Percentiles rank a stretch among this genome's conserved stretches.
Evolutionary conservation across 495 filamentous ascomycete species (phyloP).

Genomic region (Penicillium crystallinum): DNA sequence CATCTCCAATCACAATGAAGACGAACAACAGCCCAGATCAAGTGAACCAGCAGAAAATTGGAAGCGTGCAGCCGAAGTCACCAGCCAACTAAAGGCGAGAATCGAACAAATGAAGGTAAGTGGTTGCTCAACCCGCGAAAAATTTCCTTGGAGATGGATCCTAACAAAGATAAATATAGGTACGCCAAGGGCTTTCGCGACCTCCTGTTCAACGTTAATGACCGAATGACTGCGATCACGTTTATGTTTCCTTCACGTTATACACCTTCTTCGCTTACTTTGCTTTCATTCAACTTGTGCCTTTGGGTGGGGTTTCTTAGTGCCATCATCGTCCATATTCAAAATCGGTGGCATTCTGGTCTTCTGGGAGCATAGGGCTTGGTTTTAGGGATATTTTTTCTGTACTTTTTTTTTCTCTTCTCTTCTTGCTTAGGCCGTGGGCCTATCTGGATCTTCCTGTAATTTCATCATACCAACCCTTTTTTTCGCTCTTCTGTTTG

Average conservation of each 20-base stretch:
- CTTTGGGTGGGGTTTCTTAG: conserved; percentile 15
- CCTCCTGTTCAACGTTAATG: conserved; percentile 37
- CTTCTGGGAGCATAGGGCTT: conserved; percentile 17
- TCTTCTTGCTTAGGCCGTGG: conserved; percentile 4
- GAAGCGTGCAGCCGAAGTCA: conserved; percentile 98
- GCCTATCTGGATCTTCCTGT: conserved; percentile 14
- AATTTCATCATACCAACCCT: conserved; percentile 17
- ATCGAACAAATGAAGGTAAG: conserved; percentile 85
- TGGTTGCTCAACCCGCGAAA: background rate
- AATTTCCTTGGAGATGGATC: background rate
- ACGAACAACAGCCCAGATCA: conserved; percentile 31
- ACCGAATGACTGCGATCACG: conserved; percentile 25
- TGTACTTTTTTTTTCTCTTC: conserved; percentile 10
- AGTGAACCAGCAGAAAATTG: conserved; percentile 80
- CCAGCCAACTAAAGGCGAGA: conserved; percentile 89
- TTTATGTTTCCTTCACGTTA: conserved; percentile 14
- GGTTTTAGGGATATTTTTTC: conserved; percentile 8
- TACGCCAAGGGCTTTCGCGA: conserved; percentile 42
- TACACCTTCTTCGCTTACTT: conserved; percentile 10
- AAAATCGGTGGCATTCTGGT: conserved; percentile 11
- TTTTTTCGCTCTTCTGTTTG: background rate
- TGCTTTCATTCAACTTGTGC: conserved; percentile 12
- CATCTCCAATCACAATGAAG: conserved; percentile 26
- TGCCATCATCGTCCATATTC: conserved; percentile 7
- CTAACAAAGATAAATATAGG: conserved; percentile 19